Base-by-base conservation (phyloP, 1,139 yeast species). In the Arxiozyma bovina region DNA sequence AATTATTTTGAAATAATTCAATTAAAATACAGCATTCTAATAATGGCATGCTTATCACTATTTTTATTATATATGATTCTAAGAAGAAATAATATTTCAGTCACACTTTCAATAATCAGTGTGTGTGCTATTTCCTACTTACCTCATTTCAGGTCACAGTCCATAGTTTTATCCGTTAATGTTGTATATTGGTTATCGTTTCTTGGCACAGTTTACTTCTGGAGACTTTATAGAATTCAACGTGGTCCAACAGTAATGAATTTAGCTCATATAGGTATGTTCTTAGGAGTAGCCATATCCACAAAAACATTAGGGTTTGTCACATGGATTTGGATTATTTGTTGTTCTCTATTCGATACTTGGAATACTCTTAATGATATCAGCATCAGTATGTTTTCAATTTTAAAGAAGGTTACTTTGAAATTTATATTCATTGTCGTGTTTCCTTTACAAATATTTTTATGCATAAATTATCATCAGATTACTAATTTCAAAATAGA, bases 281-380 rank as follows among this genome's bases (percentile, higher is more conserved):
- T 77, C 0, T 57, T 83, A 18, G 90, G 93, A 0, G 62, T 79
- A 5, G 66, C 78, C 0, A 66, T 79, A 0, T 74, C 87, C 1
- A 74, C 81, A 1, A 79, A 82, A 58, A 73, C 76, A 65, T 70
- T 80, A 0, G 94, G 91, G 0, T 42, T 77, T 1, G 75, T 77
- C 55, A 77, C 85, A 0, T 63, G 77, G 52, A 54, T 67, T 0
- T 85, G 88, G 85, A 69, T 82, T 3, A 68, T 75, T 0, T 15
- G 71, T 0, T 63, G 83, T 15, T 65, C 77, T 0, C 50, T 69
- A 0, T 61, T 73, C 45, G 79, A 80, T 52, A 62, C 80, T 21
- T 86, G 91, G 89, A 66, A 68, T 54, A 60, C 76, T 3, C 63
- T 81, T 21, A 88, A 87, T 2, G 93, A 87, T 67, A 61, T 82